Evolutionary conservation across 345 rosid genomes (phyloP).

Genomic region (Arabis alpina): DNA sequence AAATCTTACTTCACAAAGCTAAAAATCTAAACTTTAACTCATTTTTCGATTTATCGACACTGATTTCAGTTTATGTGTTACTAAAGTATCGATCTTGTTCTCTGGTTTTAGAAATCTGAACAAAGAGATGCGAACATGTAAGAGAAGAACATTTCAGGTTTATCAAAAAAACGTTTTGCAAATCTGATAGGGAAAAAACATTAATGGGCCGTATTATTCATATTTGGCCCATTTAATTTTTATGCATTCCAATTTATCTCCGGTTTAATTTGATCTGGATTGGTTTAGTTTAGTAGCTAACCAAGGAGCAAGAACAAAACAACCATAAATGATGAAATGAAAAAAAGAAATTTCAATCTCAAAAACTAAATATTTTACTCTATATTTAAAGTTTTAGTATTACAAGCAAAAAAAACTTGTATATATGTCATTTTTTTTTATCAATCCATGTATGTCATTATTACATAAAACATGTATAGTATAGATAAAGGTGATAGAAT

Average conservation of each 20-base stretch:
- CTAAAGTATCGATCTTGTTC: constrained; percentile 11
- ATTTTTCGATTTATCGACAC: background rate
- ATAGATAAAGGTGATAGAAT: too few relatives aligned
- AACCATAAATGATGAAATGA: background rate
- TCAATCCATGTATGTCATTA: too few relatives aligned
- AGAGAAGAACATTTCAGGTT: constrained; percentile 15
- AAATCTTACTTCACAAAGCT: constrained; percentile 11
- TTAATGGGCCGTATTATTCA: constrained; percentile 14
- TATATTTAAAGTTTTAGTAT: background rate
- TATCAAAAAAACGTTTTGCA: background rate
- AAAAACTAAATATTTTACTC: too few relatives aligned
- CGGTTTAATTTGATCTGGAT: background rate
- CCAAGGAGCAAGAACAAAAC: background rate
- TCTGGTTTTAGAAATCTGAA: constrained; percentile 18
- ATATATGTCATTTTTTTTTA: too few relatives aligned
- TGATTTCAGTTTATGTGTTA: background rate
- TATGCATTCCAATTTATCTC: background rate
- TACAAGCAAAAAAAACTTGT: background rate
- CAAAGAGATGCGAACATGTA: constrained; percentile 23
- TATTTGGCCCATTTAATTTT: constrained; percentile 20
- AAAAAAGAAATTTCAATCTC: background rate
- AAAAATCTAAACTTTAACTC: background rate
- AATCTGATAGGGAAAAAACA: background rate
- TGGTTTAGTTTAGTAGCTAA: background rate
- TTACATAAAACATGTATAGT: too few relatives aligned